phyloP scores from a whole-genome alignment of 2,329 filamentous ascomycete species.

The Claviceps monticola region DNA sequence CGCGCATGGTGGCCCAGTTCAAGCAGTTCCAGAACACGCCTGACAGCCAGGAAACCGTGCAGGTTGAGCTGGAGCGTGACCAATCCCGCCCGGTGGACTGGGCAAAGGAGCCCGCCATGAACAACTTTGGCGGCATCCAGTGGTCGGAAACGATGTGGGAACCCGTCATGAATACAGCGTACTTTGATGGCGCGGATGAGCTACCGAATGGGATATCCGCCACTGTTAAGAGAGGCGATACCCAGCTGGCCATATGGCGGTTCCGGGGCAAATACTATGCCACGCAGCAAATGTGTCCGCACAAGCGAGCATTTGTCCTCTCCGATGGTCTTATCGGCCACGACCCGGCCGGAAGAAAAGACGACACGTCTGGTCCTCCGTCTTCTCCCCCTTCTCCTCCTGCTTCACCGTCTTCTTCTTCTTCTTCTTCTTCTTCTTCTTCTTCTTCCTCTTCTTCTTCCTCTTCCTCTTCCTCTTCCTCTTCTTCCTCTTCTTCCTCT shows the following conservation, averaged over 20 bases:
- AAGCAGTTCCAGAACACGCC: conserved; percentile 71
- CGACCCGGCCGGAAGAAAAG: conserved; percentile 21
- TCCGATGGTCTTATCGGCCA: conserved; percentile 67
- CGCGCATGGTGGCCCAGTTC: conserved; percentile 56
- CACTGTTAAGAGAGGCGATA: conserved; percentile 74
- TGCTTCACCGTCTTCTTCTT: not conserved
- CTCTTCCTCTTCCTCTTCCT: conserved; percentile 32
- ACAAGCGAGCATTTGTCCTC: conserved; percentile 82
- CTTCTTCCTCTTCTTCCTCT: conserved; percentile 32
- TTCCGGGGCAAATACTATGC: conserved; percentile 70
- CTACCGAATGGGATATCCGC: conserved; percentile 60
- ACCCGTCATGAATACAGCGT: conserved; percentile 55
- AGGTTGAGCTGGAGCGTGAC: conserved; percentile 56
- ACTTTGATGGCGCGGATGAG: conserved; percentile 52
- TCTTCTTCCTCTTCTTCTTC: conserved; percentile 32
- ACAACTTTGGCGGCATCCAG: conserved; percentile 59
- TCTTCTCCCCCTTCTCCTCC: too few relatives aligned
- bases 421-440: conserved; percentile 3
- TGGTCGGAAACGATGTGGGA: conserved; percentile 60
- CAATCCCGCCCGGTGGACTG: conserved; percentile 67
- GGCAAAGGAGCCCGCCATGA: conserved; percentile 51
- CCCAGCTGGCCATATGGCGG: conserved; percentile 78
- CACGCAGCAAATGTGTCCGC: conserved; percentile 88
- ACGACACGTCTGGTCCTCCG: conserved; percentile 6
- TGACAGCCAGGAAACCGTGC: conserved; percentile 55